Evolutionary conservation across 257 asterid species (phyloP).

Genomic region (Nyctanthes arbortristis): DNA sequence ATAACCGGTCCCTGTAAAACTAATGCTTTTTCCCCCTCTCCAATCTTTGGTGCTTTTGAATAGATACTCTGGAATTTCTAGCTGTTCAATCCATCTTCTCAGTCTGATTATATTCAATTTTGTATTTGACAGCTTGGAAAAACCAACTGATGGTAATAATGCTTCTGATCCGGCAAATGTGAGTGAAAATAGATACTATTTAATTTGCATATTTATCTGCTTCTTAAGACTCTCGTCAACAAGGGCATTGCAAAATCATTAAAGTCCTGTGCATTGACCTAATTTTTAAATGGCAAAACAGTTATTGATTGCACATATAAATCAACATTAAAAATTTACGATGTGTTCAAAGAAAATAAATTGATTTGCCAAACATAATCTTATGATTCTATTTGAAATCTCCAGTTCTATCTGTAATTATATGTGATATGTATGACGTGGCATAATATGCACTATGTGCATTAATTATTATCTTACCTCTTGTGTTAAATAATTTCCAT

Average conservation of each 20-base stretch:
- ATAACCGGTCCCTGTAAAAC: constrained; percentile 3
- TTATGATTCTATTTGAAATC: background rate
- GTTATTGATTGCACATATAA: too few species aligned
- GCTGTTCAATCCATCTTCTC: constrained; percentile 21
- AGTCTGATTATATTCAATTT: constrained; percentile 24
- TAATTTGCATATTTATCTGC: background rate
- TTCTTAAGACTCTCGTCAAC: too few species aligned
- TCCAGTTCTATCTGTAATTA: too few species aligned
- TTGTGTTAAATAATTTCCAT: background rate
- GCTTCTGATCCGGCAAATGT: constrained; percentile 56
- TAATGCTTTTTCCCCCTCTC: background rate
- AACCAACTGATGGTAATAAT: constrained; percentile 38
- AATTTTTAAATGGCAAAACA: too few species aligned
- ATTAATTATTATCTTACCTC: background rate
- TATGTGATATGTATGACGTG: too few species aligned
- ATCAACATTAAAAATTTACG: too few species aligned
- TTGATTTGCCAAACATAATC: too few species aligned
- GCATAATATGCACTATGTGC: background rate
- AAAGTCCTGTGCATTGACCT: too few species aligned
- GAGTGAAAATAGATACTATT: constrained; percentile 25
- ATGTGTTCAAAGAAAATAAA: too few species aligned
- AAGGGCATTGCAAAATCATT: too few species aligned
- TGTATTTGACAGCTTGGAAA: constrained; percentile 50
- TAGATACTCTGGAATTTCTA: constrained; percentile 5
- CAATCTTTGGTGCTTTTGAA: constrained; percentile 1